Evolutionary conservation across 345 rosid species (phyloP).

Genomic region (Erysimum cheiranthoides): DNA sequence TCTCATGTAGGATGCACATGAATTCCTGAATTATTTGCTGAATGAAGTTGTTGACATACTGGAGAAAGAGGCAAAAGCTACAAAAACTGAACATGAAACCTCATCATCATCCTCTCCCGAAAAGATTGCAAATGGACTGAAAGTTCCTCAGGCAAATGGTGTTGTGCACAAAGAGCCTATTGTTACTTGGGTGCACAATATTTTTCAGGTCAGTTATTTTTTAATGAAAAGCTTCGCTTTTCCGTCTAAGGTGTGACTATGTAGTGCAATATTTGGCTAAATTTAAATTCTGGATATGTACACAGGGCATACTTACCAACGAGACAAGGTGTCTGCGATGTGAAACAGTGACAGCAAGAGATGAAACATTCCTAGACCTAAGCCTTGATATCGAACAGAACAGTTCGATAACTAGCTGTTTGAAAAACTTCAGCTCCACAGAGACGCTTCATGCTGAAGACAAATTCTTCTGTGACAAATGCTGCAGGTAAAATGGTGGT

Average conservation of each 20-base stretch:
- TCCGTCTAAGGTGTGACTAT: slow-evolving; percentile 2
- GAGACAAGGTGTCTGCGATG: slow-evolving; percentile 97
- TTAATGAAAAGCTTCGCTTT: neutral
- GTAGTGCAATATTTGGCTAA: slow-evolving; percentile 24
- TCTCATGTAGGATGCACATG: slow-evolving; percentile 91
- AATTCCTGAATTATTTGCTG: slow-evolving; percentile 92
- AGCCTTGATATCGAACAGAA: slow-evolving; percentile 99
- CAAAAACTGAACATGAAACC: slow-evolving; percentile 72
- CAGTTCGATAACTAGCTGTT: slow-evolving; percentile 97
- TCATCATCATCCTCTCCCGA: slow-evolving; percentile 70
- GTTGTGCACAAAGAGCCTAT: slow-evolving; percentile 78
- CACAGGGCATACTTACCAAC: slow-evolving; percentile 96
- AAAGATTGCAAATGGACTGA: slow-evolving; percentile 77
- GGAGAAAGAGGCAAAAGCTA: slow-evolving; percentile 93
- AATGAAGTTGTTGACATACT: slow-evolving; percentile 98
- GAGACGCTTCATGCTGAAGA: slow-evolving; percentile 99
- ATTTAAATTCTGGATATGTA: slow-evolving; percentile 37
- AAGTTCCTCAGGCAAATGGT: slow-evolving; percentile 72
- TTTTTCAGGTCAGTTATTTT: slow-evolving; percentile 73
- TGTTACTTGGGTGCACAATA: slow-evolving; percentile 98
- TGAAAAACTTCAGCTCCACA: slow-evolving; percentile 99
- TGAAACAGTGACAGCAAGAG: slow-evolving; percentile 98
- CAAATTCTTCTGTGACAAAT: slow-evolving; percentile 98
- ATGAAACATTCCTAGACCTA: slow-evolving; percentile 94
- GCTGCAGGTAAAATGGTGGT: slow-evolving; percentile 80